Percentiles rank a stretch among this genome's conserved stretches.
Evolutionary conservation across 768 basidiomycete genomes (phyloP).

Genomic region (Pleurotus giganteus): DNA sequence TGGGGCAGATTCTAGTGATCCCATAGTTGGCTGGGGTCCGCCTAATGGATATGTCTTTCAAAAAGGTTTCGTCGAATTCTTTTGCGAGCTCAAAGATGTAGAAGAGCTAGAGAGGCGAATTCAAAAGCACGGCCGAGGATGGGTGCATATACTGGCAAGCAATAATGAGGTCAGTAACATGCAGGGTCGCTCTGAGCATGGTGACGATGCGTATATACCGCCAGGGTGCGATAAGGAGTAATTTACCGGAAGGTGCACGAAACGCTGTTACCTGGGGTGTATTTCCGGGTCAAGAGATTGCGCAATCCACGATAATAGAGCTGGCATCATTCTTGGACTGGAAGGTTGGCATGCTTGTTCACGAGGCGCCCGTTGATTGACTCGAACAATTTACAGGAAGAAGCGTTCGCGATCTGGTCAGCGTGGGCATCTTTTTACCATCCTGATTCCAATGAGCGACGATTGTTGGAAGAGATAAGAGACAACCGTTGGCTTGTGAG

Average conservation of each 20-base stretch:
- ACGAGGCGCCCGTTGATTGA: background rate
- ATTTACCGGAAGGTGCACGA: conserved; percentile 72
- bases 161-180: conserved; percentile 63
- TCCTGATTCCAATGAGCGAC: conserved; percentile 68
- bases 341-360: conserved; percentile 60
- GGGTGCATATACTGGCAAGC: conserved; percentile 85
- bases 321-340: conserved; percentile 91
- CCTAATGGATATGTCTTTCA: conserved; percentile 93
- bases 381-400: conserved; percentile 56
- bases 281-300: conserved; percentile 94
- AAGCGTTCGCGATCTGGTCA: conserved; percentile 94
- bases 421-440: conserved; percentile 92
- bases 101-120: conserved; percentile 58
- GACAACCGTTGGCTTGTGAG: conserved; percentile 87
- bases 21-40: conserved; percentile 92
- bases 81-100: conserved; percentile 63
- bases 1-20: conserved; percentile 69
- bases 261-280: conserved; percentile 99
- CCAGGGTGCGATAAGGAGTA: conserved; percentile 78
- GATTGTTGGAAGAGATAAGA: conserved; percentile 68
- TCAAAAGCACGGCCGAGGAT: conserved; percentile 50
- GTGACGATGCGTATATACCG: conserved; percentile 55
- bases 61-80: conserved; percentile 97
- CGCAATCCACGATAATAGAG: conserved; percentile 96
- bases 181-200: conserved; percentile 22